Evolutionary conservation across 257 asterid genomes (phyloP).

Genomic region (Primulina tabacum): DNA sequence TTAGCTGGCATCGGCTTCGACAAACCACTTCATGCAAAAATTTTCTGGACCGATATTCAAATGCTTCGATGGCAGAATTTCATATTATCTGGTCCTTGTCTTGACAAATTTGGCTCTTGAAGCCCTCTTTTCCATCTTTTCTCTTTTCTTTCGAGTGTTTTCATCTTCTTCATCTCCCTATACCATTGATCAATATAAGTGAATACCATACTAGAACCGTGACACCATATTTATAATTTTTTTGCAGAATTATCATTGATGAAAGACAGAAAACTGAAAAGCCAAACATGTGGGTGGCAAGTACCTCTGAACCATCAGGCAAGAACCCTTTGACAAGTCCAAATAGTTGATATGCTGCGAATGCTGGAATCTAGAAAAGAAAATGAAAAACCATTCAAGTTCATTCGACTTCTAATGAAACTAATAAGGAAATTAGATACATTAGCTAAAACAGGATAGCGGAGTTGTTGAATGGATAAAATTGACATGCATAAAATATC

Average conservation of each 20-base stretch:
- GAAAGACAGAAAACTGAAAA: slow-evolving; percentile 1
- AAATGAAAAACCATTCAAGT: neutral
- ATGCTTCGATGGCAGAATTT: neutral
- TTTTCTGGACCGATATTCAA: neutral
- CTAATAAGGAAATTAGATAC: neutral
- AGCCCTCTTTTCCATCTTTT: slow-evolving; percentile 90
- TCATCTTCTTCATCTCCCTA: slow-evolving; percentile 93
- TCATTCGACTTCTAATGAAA: neutral
- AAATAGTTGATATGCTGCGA: slow-evolving; percentile 75
- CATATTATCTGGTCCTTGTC: slow-evolving; percentile 52
- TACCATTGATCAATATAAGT: slow-evolving; percentile 17
- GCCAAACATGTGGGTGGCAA: neutral
- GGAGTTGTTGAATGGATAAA: neutral
- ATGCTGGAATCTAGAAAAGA: slow-evolving; percentile 29
- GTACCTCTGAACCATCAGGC: slow-evolving; percentile 74
- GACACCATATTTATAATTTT: neutral
- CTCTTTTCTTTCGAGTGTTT: slow-evolving; percentile 79
- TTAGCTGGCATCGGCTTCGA: neutral
- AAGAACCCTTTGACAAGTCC: slow-evolving; percentile 78
- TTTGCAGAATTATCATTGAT: neutral
- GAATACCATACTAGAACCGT: neutral
- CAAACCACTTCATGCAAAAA: neutral
- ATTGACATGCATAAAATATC: neutral
- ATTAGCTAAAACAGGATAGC: neutral
- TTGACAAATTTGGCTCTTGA: slow-evolving; percentile 73